Conservation (phyloP, 2,329 filamentous ascomycete genomes). For the Chaetomium sp. region DNA sequence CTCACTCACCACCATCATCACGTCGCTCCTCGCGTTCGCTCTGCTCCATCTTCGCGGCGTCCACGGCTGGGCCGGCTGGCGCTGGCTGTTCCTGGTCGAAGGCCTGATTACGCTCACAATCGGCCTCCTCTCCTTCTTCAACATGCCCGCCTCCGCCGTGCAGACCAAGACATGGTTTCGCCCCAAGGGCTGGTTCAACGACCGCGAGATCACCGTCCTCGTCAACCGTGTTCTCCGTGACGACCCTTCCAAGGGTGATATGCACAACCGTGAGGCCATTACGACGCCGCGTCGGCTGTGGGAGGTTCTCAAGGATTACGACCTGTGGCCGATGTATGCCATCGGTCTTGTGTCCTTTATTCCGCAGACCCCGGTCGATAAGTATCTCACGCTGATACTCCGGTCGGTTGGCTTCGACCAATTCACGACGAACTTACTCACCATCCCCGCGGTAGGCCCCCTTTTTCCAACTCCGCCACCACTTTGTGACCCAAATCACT, state of each 20-base stretch:
- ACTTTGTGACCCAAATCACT: neutral
- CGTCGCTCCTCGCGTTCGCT: slow-evolving; percentile 32
- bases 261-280: slow-evolving; percentile 52
- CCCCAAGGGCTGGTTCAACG: slow-evolving; percentile 50
- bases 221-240: slow-evolving; percentile 52
- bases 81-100: slow-evolving; percentile 51
- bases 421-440: slow-evolving; percentile 50
- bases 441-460: slow-evolving; percentile 41
- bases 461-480: slow-evolving; percentile 17
- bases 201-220: slow-evolving; percentile 50
- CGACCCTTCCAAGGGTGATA: slow-evolving; percentile 51
- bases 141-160: slow-evolving; percentile 44
- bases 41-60: slow-evolving; percentile 34
- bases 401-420: slow-evolving; percentile 44
- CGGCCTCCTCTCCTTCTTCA: slow-evolving; percentile 44
- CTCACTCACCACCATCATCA: slow-evolving; percentile 29
- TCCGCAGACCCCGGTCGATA: slow-evolving; percentile 39
- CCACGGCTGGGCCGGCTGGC: slow-evolving; percentile 34
- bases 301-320: slow-evolving; percentile 46
- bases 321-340: slow-evolving; percentile 50
- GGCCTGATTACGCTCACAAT: slow-evolving; percentile 46
- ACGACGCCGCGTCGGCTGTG: slow-evolving; percentile 43
- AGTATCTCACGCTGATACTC: slow-evolving; percentile 48
- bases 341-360: slow-evolving; percentile 45
- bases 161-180: slow-evolving; percentile 46